Base-by-base conservation (phyloP, 129 eudicot species). In the Tagetes patula region DNA sequence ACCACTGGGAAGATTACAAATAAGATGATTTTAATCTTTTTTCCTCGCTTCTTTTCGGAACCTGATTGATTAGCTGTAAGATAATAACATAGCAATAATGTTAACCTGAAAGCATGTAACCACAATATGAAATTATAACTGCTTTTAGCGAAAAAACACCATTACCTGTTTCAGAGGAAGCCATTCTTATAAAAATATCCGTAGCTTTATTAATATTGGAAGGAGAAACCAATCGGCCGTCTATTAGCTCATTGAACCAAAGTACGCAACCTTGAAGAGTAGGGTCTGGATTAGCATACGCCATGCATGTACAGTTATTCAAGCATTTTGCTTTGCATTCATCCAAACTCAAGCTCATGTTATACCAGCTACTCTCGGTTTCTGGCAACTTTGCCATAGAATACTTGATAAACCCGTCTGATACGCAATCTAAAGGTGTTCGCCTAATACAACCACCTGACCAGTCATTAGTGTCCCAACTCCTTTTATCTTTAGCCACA, bases 281-380 rank as follows among this genome's bases (percentile, higher is more conserved):
- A 1, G 37, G 6, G 46, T 84, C 82, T 30, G 77, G 55, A 76
- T 69, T 80, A 12, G 87, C 64, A 73, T 80, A 84, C 36, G 82
- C 87, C 75, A 74, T 60, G 69, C 87, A 84, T 39, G 61, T 59
- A 65, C 87, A 84, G 65, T 84, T 80, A 38, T 45, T 38, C 54
- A 76, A 53, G 56, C 87, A 80, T 36, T 56, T 56, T 6, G 39
- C 53, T 46, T 47, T 46, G 47, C 41, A 39, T 39, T 39, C 41
- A 2, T 39, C 3, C 41, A 39, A 2, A 39, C 4, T 39, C 4
- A 39, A 2, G 41, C 41, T 39, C 41, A 2, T 39, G 4, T 39
- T 39, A 39, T 39, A 39, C 41, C 41, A 39, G 4, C 41, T 39
- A 39, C 41, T 39, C 3, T 4, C 3, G 3, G 41, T 39, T 2